Conservation (phyloP, 1,284 basidiomycete genomes). For the Tilletiopsis washingtonensis region DNA sequence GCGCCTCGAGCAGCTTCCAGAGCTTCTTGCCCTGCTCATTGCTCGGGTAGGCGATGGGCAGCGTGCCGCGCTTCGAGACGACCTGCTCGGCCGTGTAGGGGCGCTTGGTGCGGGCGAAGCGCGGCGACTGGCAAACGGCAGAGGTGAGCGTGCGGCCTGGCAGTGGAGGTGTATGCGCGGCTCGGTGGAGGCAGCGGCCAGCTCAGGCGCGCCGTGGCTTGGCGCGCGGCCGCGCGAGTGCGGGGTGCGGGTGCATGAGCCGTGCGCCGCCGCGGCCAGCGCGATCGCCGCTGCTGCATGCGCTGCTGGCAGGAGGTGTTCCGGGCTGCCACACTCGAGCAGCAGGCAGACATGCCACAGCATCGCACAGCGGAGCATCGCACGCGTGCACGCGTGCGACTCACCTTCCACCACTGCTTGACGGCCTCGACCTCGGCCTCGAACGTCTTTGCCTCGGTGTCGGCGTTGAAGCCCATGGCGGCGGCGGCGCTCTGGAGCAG, state of each 20-base stretch:
- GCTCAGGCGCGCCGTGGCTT: slow-evolving; percentile 4
- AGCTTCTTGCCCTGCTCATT: slow-evolving; percentile 80
- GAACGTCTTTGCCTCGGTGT: slow-evolving; percentile 53
- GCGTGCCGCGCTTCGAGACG: slow-evolving; percentile 83
- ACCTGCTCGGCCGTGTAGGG: slow-evolving; percentile 90
- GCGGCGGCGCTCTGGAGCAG: no score
- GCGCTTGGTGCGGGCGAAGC: slow-evolving; percentile 73
- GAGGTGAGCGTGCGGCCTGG: not conserved
- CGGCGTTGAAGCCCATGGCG: slow-evolving; percentile 9
- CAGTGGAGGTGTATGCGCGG: not conserved
- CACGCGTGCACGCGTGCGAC: no score
- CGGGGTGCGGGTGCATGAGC: no score
- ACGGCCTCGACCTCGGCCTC: slow-evolving; percentile 72
- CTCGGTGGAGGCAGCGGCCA: not conserved
- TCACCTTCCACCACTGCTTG: slow-evolving; percentile 86
- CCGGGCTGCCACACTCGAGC: no score
- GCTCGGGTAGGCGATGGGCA: slow-evolving; percentile 79
- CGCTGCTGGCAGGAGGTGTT: no score
- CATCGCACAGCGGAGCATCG: no score
- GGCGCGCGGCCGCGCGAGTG: no score
- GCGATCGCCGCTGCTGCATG: no score
- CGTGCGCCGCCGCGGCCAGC: no score
- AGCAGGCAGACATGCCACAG: no score
- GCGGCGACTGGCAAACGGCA: slow-evolving; percentile 59
- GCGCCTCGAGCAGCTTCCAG: slow-evolving; percentile 60